phyloP scores from a whole-genome alignment of 129 eudicot species.

The Solidago caesia region DNA sequence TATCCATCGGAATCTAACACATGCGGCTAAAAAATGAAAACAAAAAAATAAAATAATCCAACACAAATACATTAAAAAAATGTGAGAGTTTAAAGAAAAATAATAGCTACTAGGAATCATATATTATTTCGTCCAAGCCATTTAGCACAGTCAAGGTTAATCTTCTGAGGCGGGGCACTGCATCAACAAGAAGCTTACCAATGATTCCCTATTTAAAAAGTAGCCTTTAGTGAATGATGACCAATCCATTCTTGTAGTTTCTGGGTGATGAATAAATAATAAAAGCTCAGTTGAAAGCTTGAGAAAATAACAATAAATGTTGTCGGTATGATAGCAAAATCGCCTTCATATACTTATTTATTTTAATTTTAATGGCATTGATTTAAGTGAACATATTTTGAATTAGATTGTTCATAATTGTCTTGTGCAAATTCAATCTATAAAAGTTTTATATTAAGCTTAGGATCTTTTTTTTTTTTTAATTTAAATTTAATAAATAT shows the following conservation, averaged over 20 bases:
- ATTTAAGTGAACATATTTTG: too few relatives aligned
- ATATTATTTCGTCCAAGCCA: slow-evolving; percentile 90
- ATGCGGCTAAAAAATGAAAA: neutral
- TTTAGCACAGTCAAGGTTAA: slow-evolving; percentile 89
- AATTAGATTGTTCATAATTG: too few relatives aligned
- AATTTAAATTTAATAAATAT: too few relatives aligned
- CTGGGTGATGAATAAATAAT: slow-evolving; percentile 33
- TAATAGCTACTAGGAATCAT: slow-evolving; percentile 14
- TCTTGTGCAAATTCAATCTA: too few relatives aligned
- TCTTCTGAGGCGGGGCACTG: slow-evolving; percentile 95
- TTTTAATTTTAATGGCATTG: too few relatives aligned
- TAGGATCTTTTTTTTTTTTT: too few relatives aligned
- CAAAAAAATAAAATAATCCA: neutral
- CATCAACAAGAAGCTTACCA: slow-evolving; percentile 76
- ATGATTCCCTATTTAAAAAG: slow-evolving; percentile 67
- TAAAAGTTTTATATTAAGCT: too few relatives aligned
- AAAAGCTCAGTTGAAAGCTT: neutral
- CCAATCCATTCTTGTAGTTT: slow-evolving; percentile 92
- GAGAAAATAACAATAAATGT: neutral
- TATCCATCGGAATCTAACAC: slow-evolving; percentile 75
- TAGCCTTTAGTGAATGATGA: slow-evolving; percentile 89
- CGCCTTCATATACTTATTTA: too few relatives aligned
- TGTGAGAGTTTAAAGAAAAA: neutral
- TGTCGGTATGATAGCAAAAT: neutral
- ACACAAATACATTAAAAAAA: neutral